A percentile compares a stretch with the other conserved stretches of the same genome.
These are phyloP conservation scores for Puccinia horiana DNA, from an alignment of 1,284 basidiomycete genomes.

Conservation along the genomic window DNA sequence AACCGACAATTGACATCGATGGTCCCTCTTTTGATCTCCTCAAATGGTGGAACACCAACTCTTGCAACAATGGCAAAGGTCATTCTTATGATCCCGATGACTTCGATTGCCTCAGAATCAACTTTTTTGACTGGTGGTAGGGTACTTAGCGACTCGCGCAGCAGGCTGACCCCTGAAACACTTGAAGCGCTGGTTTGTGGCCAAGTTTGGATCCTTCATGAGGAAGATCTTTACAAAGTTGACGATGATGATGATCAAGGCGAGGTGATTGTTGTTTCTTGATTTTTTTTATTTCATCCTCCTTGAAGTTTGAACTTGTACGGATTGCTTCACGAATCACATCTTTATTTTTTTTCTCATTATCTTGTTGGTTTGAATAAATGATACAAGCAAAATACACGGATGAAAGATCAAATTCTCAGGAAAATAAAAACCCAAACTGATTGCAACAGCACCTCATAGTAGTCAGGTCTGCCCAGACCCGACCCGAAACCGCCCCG, in stretches of 20 bases:
- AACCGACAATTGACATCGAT: background rate
- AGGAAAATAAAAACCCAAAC: no score
- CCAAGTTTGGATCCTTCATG: background rate
- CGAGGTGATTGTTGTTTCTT: background rate
- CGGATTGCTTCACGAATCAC: no score
- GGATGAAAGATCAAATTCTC: no score
- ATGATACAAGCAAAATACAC: no score
- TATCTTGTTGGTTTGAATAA: no score
- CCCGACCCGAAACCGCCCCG: no score
- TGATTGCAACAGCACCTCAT: no score
- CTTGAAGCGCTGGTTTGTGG: background rate
- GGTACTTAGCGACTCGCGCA: background rate
- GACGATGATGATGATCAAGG: background rate
- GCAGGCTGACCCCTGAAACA: background rate
- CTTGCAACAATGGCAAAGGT: background rate
- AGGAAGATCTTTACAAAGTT: background rate
- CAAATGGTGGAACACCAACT: background rate
- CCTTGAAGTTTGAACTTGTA: no score
- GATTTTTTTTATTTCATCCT: background rate
- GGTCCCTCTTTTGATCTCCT: background rate
- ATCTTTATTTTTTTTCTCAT: no score
- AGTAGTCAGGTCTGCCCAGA: background rate
- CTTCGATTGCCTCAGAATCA: background rate
- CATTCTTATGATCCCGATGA: conserved; percentile 1
- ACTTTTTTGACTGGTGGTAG: background rate